Evolutionary conservation across 2,329 filamentous ascomycete genomes (phyloP), one percentile per base, ranked within the genome.

Genomic region (Arthroderma sp.): DNA sequence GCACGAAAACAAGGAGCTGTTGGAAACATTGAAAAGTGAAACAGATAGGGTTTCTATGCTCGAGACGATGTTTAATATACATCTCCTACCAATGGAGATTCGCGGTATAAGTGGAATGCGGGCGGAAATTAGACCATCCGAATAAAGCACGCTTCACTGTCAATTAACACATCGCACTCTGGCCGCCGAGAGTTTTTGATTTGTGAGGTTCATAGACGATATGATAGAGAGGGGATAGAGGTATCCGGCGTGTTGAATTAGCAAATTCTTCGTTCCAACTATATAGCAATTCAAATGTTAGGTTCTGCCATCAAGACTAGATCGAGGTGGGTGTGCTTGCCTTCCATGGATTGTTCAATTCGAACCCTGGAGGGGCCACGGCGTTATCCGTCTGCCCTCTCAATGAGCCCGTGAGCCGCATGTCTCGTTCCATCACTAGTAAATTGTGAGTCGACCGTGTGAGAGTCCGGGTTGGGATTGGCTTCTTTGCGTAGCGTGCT

Each of bases 321-420:
- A 22, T 22, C 15, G 3, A 29, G 31, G 15, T 11, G 31, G 31
- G 9, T 4, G 40, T 29, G 32, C 71, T 47, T 70, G 80, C 77
- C 71, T 73, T 77, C 78, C 78, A 82, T 51, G 74, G 74, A 64
- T 79, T 80, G 72, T 73, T 81, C 56, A 80, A 59, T 63, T 80
- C 77, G 64, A 81, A 82, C 49, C 77, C 77, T 46, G 68, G 62
- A 29, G 77, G 77, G 29, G 78, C 78, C 47, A 66, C 62, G 39
- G 70, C 66, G 50, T 70, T 74, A 62, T 77, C 75, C 46, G 75
- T 75, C 59, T 82, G 78, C 48, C 75, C 77, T 64, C 78, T 68
- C 56, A 72, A 56, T 51, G 68, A 73, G 44, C 78, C 78, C 36
- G 78, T 82, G 54, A 82, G 67, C 51, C 78, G 66, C 56, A 71